Evolutionary conservation across 106 monocot genomes (phyloP), one percentile per base, ranked within the genome.

Genomic region (Apostasia shenzhenica): DNA sequence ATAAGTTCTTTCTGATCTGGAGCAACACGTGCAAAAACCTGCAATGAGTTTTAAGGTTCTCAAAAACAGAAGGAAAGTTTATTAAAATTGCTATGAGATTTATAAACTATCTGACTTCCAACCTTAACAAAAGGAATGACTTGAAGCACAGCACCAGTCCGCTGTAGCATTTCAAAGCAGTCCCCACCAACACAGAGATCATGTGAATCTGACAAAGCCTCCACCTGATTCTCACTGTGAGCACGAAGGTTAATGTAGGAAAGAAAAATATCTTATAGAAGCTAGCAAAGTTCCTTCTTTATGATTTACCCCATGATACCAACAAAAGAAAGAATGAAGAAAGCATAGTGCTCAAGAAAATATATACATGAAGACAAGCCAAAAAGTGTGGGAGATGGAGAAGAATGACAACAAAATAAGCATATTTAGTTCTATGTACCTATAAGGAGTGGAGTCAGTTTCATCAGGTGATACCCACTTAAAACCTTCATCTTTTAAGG

Each of bases 1-100:
- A 99, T 90, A 53, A 99, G 90, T 70, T 99, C 99, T 76, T 99
- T 99, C 67, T 99, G 99, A 55, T 99, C 90, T 76, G 99, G 99
- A 73, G 99, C 93, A 63, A 99, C 99, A 48, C 99, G 84, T 42
- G 99, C 85, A 80, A 99, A 99, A 41, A 99, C 99, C 99, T 99
- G 78, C 59, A 67, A 61, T 61, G 59, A 60, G 14, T 26, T 38
- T 45, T 48, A 52, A 52, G 50, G 52, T n/a, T 12, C 10, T 3
- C 8, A 5, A 60, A 57, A 48, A 51, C 6, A 63, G 39, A 74
- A 13, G 41, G 12, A 65, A 14, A 49, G 26, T 56, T 56, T 56
- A 56, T 48, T 7, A 11, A 45, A 61, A 38, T 4, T 45, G 2
- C 5, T 8, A 58, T 51, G 37, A 54, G 13, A 2, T 41, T 71